phyloP scores from a whole-genome alignment of 352 stramenopile species.

The Phytophthora idaei region DNA sequence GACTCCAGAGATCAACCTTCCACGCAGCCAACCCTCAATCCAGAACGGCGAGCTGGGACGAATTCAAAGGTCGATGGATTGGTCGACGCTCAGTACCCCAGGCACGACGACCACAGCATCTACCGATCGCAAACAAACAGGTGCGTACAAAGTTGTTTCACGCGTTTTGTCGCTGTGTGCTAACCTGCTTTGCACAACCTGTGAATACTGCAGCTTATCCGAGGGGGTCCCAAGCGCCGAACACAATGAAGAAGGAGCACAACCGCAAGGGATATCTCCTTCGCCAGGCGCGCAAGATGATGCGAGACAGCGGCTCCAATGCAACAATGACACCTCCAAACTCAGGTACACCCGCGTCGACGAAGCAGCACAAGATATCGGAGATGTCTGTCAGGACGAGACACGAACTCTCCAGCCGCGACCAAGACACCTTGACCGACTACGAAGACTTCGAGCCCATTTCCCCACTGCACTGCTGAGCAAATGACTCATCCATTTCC shows the following conservation, averaged over 20 bases:
- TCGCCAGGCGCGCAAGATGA: conserved; percentile 59
- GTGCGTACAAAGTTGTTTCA: conserved; percentile 9
- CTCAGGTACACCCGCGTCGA: not conserved
- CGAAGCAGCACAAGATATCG: conserved; percentile 13
- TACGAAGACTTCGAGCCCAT: conserved; percentile 19
- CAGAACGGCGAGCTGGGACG: conserved; percentile 19
- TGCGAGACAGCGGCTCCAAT: conserved; percentile 29
- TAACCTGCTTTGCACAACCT: not conserved
- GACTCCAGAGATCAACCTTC: conserved; percentile 13
- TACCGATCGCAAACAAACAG: conserved; percentile 28
- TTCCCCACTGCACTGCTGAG: conserved; percentile 27
- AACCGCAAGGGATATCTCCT: conserved; percentile 77
- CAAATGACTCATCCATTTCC: not conserved
- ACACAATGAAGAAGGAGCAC: conserved; percentile 69
- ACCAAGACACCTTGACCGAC: not conserved
- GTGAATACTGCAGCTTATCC: conserved; percentile 17
- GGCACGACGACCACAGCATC: not conserved
- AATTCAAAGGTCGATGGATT: conserved; percentile 29
- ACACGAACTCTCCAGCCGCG: conserved; percentile 10
- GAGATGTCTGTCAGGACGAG: conserved; percentile 12
- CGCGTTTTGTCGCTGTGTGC: not conserved
- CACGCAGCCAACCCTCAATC: conserved; percentile 10
- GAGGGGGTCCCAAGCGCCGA: conserved; percentile 11
- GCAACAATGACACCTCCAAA: not conserved
- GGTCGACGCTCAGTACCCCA: conserved; percentile 3